Evolutionary conservation across 768 basidiomycete species (phyloP).

Genomic region (Podaxis sp.): DNA sequence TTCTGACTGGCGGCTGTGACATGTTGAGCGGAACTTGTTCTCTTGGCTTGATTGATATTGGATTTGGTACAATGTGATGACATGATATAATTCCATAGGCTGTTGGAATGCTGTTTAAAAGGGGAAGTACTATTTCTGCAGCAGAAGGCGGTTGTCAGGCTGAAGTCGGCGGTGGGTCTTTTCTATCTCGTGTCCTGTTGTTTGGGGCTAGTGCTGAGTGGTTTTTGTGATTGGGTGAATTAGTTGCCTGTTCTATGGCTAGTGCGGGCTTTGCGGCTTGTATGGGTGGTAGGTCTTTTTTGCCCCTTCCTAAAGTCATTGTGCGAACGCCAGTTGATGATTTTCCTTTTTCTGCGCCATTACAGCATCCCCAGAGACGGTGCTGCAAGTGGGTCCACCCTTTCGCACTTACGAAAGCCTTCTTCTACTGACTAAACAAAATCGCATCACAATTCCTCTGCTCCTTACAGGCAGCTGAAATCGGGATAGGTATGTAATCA

Average conservation of each 20-base stretch:
- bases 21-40: neutral
- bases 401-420: neutral
- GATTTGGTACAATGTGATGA: neutral
- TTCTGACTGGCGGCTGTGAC: neutral
- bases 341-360: neutral
- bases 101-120: conserved; percentile 94
- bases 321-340: neutral
- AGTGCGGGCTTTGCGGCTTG: conserved; percentile 92
- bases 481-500: conserved; percentile 69
- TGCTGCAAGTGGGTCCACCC: conserved; percentile 57
- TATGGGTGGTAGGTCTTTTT: conserved; percentile 70
- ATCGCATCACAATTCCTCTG: neutral
- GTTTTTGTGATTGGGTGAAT: neutral
- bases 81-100: conserved; percentile 44
- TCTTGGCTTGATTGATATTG: conserved; percentile 10
- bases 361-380: conserved; percentile 76
- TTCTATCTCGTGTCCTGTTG: neutral
- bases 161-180: conserved; percentile 78
- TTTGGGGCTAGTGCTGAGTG: neutral
- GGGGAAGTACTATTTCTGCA: conserved; percentile 95
- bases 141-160: conserved; percentile 96
- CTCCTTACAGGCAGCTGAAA: conserved; percentile 70
- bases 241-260: conserved; percentile 96
- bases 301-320: neutral
- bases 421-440: neutral